Evolutionary conservation across 1,284 basidiomycete genomes (phyloP).

Genomic region (Phylloboletellus chloephorus): DNA sequence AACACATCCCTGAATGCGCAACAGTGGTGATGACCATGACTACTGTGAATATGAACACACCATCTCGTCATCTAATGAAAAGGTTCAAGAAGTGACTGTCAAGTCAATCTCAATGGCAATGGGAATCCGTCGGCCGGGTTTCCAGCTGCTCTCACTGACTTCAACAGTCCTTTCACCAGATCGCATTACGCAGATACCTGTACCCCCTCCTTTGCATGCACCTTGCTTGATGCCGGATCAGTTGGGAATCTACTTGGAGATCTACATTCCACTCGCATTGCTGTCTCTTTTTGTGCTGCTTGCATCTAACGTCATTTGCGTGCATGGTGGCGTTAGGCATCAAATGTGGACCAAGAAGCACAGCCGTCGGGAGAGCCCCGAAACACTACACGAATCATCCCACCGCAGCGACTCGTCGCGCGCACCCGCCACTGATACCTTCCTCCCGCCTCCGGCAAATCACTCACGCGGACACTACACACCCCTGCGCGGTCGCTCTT

Average conservation of each 20-base stretch:
- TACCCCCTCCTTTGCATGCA: slow-evolving; percentile 34
- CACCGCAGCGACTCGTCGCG: slow-evolving; percentile 7
- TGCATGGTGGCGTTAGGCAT: slow-evolving; percentile 10
- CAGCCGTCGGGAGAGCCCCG: slow-evolving; percentile 9
- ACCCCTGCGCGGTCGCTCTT: slow-evolving; percentile 16
- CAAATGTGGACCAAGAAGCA: slow-evolving; percentile 7
- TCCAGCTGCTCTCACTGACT: slow-evolving; percentile 76
- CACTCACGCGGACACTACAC: slow-evolving; percentile 10
- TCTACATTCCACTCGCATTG: slow-evolving; percentile 49
- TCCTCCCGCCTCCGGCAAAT: slow-evolving; percentile 18
- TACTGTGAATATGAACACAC: slow-evolving; percentile 74
- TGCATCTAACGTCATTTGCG: slow-evolving; percentile 28
- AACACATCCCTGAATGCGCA: slow-evolving; percentile 7
- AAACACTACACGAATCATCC: slow-evolving; percentile 12
- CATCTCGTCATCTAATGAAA: slow-evolving; percentile 26
- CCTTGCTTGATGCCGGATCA: slow-evolving; percentile 71
- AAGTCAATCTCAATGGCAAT: slow-evolving; percentile 81
- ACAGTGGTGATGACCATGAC: slow-evolving; percentile 84
- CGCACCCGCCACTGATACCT: slow-evolving; percentile 6
- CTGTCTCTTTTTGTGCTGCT: slow-evolving; percentile 41
- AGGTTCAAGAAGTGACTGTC: slow-evolving; percentile 68
- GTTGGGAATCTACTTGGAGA: slow-evolving; percentile 50
- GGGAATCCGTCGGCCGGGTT: slow-evolving; percentile 73
- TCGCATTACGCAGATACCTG: slow-evolving; percentile 26
- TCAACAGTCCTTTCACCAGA: slow-evolving; percentile 36